Evolutionary conservation across 2,329 filamentous ascomycete species (phyloP).

Genomic region (Rutstroemia sydowiana): DNA sequence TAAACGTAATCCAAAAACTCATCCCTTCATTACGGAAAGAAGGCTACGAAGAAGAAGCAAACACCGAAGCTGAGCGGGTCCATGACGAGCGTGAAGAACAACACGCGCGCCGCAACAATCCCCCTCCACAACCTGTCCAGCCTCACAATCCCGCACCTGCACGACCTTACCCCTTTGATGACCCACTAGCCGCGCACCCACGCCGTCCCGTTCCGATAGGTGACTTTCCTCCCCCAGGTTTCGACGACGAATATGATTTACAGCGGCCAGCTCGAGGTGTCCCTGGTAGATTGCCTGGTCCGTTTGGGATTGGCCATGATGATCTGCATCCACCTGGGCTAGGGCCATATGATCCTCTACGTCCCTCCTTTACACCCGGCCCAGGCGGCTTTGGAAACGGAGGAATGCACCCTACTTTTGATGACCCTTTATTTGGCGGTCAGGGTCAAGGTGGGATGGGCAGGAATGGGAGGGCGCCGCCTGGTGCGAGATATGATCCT

Average conservation of each 20-base stretch:
- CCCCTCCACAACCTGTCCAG: conserved; percentile 38
- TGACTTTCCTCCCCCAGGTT: conserved; percentile 79
- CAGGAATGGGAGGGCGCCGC: conserved; percentile 55
- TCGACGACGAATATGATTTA: conserved; percentile 89
- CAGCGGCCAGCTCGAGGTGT: conserved; percentile 55
- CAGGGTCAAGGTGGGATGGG: conserved; percentile 32
- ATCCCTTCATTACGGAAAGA: conserved; percentile 70
- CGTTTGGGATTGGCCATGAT: conserved; percentile 69
- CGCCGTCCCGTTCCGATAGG: conserved; percentile 57
- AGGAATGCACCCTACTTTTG: conserved; percentile 90
- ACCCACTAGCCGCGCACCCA: conserved; percentile 56
- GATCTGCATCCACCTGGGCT: conserved; percentile 84
- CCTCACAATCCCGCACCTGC: conserved; percentile 51
- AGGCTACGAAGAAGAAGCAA: conserved; percentile 58
- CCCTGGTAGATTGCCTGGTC: conserved; percentile 35
- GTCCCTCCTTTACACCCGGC: conserved; percentile 56
- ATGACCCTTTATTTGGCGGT: conserved; percentile 77
- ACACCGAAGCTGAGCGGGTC: conserved; percentile 34
- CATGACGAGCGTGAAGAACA: conserved; percentile 35
- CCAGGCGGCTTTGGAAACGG: conserved; percentile 49
- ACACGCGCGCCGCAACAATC: conserved; percentile 34
- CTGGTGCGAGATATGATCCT: conserved; percentile 88
- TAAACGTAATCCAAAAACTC: conserved; percentile 76
- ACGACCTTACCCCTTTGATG: conserved; percentile 59
- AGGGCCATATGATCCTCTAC: conserved; percentile 75